Base-by-base conservation (phyloP, 2,329 filamentous ascomycete genomes). In the Aspergillus niger region DNA sequence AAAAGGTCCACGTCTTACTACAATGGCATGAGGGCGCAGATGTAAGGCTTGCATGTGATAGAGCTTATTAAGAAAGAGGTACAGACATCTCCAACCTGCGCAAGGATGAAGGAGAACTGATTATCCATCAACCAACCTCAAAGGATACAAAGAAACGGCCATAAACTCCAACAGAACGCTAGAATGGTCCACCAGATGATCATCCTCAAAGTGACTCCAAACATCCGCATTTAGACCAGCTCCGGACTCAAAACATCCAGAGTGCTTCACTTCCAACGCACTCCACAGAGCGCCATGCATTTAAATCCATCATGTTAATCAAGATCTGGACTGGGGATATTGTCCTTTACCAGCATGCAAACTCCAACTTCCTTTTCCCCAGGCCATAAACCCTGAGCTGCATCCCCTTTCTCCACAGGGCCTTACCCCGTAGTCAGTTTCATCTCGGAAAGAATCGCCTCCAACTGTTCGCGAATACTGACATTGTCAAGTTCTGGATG, bases 401-500 rank as follows among this genome's bases (percentile, higher is more conserved):
- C 32, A 36, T 15, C 10, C 32, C 17, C 32, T 20, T 57, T 36
- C n/a, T 55, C 41, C 7, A 44, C 8, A 15, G 20, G 11, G n/a
- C 20, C 41, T 15, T 51, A 47, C 24, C 58, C 38, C 44, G 62
- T 30, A n/a, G 36, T 44, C n/a, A 62, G n/a, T 4, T 57, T 60
- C 39, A 69, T 59, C 10, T 60, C 48, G 11, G 24, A 41, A 54
- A 68, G 39, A 20, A 69, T 36, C 13, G 53, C 44, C 32, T 63
- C 65, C 56, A 70, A 55, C 24, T 43, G 55, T 8, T 47, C 49
- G 20, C 67, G 66, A 39, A 68, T 63, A 6, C 57, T 58, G 26
- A 59, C 15, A 2, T 58, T 69, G 51, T 70, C 68, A 48, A 69
- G 58, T 26, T 65, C 61, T 0, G 68, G 66, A 5, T 57, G 55